Evolutionary conservation across 164 flowering plant genomes (phyloP), one percentile per base, ranked within the genome.

Genomic region (Echeveria elegans): DNA sequence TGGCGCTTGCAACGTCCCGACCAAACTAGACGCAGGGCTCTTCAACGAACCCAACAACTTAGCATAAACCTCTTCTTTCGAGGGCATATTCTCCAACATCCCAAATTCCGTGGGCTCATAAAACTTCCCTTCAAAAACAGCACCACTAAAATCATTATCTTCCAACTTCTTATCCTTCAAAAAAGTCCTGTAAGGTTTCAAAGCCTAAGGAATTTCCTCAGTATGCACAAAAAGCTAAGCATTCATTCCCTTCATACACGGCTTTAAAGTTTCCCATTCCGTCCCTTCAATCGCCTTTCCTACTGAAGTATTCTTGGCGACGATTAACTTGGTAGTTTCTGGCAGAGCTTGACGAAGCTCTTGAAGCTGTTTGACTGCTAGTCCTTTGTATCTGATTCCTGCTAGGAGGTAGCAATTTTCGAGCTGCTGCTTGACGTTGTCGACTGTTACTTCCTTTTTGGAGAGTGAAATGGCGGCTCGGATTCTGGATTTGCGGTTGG

Each of bases 211-310:
- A 63, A 95, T 87, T 65, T 92, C 99, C 66, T 95, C 97, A 36
- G 76, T 77, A 75, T 89, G 96, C 9, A 95, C 92, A 61, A 95
- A 95, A 9, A 92, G 77, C 93, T 90, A 95, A 2, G 86, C 97
- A 45, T 89, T 89, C 97, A 88, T 91, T 6, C 99, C 99, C 45
- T 72, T 85, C 96, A 95, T 86, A 63, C 96, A 92, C 6, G 99
- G 99, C 77, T 85, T 77, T 62, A 92, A 69, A 0, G 85, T 86
- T 67, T 83, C 96, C 97, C 97, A 95, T 24, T 78, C 74, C 14
- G 99, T 95, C 5, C 93, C 92, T 37, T 92, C 96, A 16, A 95
- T 77, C 30, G 99, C 99, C 68, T 89, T 91, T 18, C 71, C 77
- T 24, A 94, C 96, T 1, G 88, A 76, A 0, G 88, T 88, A 75